These are phyloP conservation scores for bread wheat (Triticum aestivum) DNA, from an alignment of 176 grass and related monocot genomes.

Conservation along the genomic window DNA sequence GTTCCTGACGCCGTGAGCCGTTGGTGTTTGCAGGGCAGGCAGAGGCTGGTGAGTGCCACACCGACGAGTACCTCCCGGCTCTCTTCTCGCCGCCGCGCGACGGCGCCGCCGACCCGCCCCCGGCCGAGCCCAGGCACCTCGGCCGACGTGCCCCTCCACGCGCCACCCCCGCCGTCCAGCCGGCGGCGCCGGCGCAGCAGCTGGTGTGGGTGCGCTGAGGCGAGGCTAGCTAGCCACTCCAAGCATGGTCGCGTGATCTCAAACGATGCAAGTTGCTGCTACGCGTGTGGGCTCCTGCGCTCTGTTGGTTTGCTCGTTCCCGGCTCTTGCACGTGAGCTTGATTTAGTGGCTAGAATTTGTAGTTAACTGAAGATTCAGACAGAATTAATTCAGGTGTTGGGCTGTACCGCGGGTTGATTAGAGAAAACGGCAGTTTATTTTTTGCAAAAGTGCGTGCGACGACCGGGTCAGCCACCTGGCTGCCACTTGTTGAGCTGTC, in stretches of 20 bases:
- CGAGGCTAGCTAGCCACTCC: not conserved
- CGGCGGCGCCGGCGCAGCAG: not conserved
- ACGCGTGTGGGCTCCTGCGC: not conserved
- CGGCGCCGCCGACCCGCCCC: constrained; percentile 19
- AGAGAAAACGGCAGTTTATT: too few relatives aligned
- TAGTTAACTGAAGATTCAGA: too few relatives aligned
- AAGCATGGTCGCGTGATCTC: not conserved
- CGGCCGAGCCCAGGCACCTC: not conserved
- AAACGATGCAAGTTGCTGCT: not conserved
- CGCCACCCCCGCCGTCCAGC: not conserved
- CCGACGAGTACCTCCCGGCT: constrained; percentile 54
- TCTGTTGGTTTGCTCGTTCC: not conserved
- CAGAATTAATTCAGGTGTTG: too few relatives aligned
- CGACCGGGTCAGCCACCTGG: too few relatives aligned
- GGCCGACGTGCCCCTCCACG: not conserved
- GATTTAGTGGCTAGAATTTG: too few relatives aligned
- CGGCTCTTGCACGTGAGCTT: not conserved
- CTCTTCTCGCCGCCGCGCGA: constrained; percentile 50
- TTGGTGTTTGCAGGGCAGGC: constrained; percentile 38
- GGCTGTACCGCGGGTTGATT: too few relatives aligned
- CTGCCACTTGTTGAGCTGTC: too few relatives aligned
- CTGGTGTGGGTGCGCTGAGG: not conserved
- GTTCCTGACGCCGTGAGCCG: not conserved
- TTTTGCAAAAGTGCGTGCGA: too few relatives aligned
- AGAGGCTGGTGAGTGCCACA: constrained; percentile 32